These are phyloP conservation scores for Penicillium odoratum DNA, from an alignment of 495 filamentous ascomycete species.

Conservation along the genomic window DNA sequence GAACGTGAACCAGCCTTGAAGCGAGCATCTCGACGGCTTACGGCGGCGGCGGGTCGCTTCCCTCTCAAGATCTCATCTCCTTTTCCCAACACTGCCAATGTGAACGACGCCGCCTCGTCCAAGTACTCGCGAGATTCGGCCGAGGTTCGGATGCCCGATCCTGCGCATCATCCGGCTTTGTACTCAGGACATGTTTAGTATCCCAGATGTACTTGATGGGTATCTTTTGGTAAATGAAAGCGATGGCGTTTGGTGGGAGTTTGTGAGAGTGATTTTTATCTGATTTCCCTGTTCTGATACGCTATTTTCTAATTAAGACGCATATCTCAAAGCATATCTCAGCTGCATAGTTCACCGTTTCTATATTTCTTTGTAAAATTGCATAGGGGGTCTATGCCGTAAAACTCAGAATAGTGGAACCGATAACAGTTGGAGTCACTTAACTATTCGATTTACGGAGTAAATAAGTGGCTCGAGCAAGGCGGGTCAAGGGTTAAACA, in stretches of 20 bases:
- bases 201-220: too few species aligned
- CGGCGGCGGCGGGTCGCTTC: slow-evolving; percentile 27
- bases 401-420: too few species aligned
- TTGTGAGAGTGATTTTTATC: not conserved
- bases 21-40: slow-evolving; percentile 35
- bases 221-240: not conserved
- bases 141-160: slow-evolving; percentile 40
- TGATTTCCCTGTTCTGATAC: too few species aligned
- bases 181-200: slow-evolving; percentile 30
- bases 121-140: slow-evolving; percentile 38
- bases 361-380: too few species aligned
- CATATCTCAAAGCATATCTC: too few species aligned
- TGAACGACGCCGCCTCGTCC: slow-evolving; percentile 39
- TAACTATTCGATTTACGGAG: too few species aligned
- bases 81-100: slow-evolving; percentile 17
- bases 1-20: slow-evolving; percentile 32
- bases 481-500: too few species aligned
- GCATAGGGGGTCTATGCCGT: too few species aligned
- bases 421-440: too few species aligned
- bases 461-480: too few species aligned
- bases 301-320: too few species aligned
- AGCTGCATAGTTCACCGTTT: too few species aligned
- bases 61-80: slow-evolving; percentile 46
- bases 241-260: not conserved
- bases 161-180: slow-evolving; percentile 51